phyloP scores from a whole-genome alignment of 2,329 filamentous ascomycete species.

The Nemania sp. region DNA sequence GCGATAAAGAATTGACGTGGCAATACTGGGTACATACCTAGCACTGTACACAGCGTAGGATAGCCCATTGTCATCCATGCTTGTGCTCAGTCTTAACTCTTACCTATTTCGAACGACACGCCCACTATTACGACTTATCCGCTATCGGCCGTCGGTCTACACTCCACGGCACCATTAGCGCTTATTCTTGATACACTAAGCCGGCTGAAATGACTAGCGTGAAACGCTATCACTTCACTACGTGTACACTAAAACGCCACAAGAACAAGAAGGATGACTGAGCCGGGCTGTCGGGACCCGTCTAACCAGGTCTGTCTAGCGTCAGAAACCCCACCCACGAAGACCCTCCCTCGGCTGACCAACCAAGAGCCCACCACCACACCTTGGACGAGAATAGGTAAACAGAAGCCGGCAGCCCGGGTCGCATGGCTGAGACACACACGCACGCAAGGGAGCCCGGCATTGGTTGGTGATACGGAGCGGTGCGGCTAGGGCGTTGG shows the following conservation, averaged over 20 bases:
- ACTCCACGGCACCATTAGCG: constrained; percentile 10
- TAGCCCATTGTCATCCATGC: constrained; percentile 4
- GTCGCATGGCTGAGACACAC: background rate
- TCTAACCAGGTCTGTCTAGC: constrained; percentile 15
- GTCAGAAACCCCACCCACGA: background rate
- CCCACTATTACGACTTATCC: constrained; percentile 1
- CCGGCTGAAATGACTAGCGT: constrained; percentile 10
- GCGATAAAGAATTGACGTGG: constrained; percentile 11
- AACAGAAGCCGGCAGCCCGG: background rate
- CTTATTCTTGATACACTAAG: constrained; percentile 10
- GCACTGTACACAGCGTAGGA: background rate
- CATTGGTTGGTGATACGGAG: background rate
- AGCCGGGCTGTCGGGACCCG: constrained; percentile 23
- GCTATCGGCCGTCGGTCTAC: background rate
- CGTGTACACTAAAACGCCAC: constrained; percentile 3
- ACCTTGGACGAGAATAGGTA: background rate
- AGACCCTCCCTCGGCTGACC: background rate
- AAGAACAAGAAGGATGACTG: constrained; percentile 18
- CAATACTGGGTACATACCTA: background rate
- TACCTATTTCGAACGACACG: constrained; percentile 7
- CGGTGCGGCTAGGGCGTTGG: background rate
- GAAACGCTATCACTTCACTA: constrained; percentile 1
- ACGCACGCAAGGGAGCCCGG: constrained; percentile 1
- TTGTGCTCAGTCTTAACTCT: background rate
- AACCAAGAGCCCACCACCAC: background rate